phyloP scores from a whole-genome alignment of 2,329 filamentous ascomycete species.

The Ophiostoma tasmaniense region DNA sequence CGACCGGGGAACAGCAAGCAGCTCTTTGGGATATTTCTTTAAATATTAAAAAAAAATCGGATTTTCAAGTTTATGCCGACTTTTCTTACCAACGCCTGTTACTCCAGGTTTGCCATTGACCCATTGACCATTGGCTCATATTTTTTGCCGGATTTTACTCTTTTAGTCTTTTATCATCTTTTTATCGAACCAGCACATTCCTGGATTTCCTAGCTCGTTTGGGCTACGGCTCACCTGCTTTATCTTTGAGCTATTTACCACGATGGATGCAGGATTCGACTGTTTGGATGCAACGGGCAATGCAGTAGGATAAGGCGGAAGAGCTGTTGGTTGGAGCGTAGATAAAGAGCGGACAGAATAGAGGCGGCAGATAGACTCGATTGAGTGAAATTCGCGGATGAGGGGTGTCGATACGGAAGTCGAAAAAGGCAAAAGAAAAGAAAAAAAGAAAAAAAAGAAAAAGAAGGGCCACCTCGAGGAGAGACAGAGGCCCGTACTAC shows the following conservation, averaged over 20 bases:
- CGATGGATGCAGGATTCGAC: neutral
- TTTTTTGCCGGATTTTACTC: neutral
- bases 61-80: neutral
- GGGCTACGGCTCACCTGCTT: neutral
- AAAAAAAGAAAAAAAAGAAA: neutral
- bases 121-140: neutral
- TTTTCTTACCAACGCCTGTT: neutral
- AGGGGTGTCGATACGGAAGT: neutral
- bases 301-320: neutral
- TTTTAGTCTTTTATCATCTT: neutral
- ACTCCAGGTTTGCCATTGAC: neutral
- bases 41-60: neutral
- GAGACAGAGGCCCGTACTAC: neutral
- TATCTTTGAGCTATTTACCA: conserved; percentile 3
- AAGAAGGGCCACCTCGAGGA: neutral
- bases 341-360: neutral
- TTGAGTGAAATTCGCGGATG: neutral
- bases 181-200: neutral
- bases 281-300: neutral
- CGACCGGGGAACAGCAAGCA: neutral
- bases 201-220: neutral
- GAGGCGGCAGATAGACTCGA: neutral
- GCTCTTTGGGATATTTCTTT: neutral
- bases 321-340: neutral
- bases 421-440: neutral